Evolutionary conservation across 495 filamentous ascomycete genomes (phyloP), one percentile per base, ranked within the genome.

Genomic region (Rhypophila decipiens): DNA sequence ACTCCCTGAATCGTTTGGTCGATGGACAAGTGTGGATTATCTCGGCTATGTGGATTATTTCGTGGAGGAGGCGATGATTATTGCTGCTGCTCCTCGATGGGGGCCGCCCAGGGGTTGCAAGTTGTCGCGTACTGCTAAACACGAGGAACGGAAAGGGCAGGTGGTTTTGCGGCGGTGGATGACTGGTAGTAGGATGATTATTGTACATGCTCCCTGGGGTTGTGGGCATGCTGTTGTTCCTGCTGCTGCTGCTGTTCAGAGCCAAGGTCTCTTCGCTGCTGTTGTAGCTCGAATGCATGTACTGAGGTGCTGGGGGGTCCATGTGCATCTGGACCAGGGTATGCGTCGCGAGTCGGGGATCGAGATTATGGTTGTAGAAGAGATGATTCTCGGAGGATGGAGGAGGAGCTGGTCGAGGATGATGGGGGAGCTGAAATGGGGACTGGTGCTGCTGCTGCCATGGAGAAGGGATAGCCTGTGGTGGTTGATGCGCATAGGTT

Each of bases 211-310:
- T 5, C 31, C 17, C 17, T 11, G 31, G 17, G 31, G 31, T 35
- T 5, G 31, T 2, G 3, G 2, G 2, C 2, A 15, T 42, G 34
- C 12, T 31, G 41, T 5, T 40, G 35, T 12, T 21, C n/a, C n/a
- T 24, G 37, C 19, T 46, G 42, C 24, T 34, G 27, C 18, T 44
- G 40, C 31, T 24, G 38, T 12, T 38, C n/a, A n/a, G n/a, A n/a
- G n/a, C n/a, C n/a, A n/a, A n/a, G n/a, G n/a, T n/a, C n/a, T n/a
- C n/a, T n/a, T n/a, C n/a, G n/a, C n/a, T n/a, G n/a, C n/a, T n/a
- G n/a, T n/a, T n/a, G n/a, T n/a, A n/a, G n/a, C n/a, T n/a, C n/a
- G n/a, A n/a, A n/a, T n/a, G n/a, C n/a, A n/a, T n/a, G n/a, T n/a
- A n/a, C n/a, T n/a, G n/a, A n/a, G n/a, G n/a, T n/a, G n/a, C n/a